Evolutionary conservation across 148 eudicot species (phyloP).

Genomic region (Silene conica): DNA sequence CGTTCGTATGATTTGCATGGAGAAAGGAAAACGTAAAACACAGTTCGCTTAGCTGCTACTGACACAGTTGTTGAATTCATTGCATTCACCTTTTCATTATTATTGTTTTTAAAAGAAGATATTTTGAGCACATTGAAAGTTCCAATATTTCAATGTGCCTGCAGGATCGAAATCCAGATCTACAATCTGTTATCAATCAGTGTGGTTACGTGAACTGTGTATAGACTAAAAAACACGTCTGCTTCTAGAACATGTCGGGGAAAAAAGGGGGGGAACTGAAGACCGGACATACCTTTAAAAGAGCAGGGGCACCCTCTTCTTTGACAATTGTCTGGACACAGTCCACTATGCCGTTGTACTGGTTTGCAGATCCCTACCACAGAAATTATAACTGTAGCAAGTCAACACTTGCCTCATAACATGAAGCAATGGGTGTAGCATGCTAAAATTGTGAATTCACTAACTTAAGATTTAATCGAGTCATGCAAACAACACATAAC

Average conservation of each 20-base stretch:
- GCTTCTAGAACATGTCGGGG: background rate
- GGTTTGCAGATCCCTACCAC: conserved; percentile 76
- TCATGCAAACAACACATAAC: background rate
- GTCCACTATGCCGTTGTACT: conserved; percentile 74
- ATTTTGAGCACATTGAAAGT: background rate
- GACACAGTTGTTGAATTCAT: background rate
- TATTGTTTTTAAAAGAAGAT: background rate
- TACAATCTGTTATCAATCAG: no score
- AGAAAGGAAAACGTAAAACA: background rate
- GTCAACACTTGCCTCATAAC: background rate
- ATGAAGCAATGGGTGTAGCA: background rate
- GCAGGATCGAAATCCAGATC: background rate
- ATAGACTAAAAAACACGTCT: background rate
- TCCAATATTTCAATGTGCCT: background rate
- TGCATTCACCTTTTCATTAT: background rate
- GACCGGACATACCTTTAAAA: conserved; percentile 53
- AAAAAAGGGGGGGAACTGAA: background rate
- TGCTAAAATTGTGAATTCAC: background rate
- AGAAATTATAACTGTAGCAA: conserved; percentile 1
- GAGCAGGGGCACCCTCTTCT: conserved; percentile 86
- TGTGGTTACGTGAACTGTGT: background rate
- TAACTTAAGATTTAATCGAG: background rate
- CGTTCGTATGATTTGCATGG: background rate
- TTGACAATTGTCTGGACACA: conserved; percentile 66
- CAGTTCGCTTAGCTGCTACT: background rate